These are phyloP conservation scores for Verticillium tricorpus DNA, from an alignment of 2,329 filamentous ascomycete species.

Conservation along the genomic window DNA sequence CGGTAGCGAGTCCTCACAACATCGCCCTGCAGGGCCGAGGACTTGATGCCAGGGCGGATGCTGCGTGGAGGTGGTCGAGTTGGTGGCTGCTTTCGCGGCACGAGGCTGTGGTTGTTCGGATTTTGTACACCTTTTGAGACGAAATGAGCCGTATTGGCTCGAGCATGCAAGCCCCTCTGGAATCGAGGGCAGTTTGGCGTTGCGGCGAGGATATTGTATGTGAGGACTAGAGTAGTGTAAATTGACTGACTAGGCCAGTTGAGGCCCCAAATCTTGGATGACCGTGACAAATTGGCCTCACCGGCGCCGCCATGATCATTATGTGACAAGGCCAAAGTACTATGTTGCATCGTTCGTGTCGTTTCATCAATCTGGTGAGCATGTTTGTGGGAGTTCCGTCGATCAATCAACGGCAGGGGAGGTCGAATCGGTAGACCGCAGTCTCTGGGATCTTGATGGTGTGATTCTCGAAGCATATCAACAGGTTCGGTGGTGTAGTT, in stretches of 20 bases:
- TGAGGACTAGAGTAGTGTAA: conserved; percentile 4
- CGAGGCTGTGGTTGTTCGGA: neutral
- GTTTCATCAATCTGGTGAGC: too few species aligned
- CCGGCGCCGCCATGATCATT: too few species aligned
- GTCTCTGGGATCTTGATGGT: too few species aligned
- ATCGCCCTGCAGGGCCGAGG: neutral
- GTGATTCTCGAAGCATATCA: too few species aligned
- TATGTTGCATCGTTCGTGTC: too few species aligned
- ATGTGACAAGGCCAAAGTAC: too few species aligned
- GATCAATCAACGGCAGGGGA: too few species aligned
- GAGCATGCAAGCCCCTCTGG: conserved; percentile 1
- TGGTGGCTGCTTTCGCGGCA: neutral
- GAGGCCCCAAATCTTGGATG: neutral
- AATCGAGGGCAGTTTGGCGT: neutral
- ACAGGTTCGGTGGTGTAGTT: conserved; percentile 33
- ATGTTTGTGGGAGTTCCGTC: too few species aligned
- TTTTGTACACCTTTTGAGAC: neutral
- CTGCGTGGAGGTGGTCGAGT: neutral
- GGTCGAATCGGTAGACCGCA: too few species aligned
- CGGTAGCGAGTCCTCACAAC: neutral
- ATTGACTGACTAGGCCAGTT: neutral
- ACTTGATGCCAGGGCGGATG: neutral
- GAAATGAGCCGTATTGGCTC: neutral
- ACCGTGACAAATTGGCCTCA: too few species aligned
- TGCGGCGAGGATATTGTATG: conserved; percentile 1